Evolutionary conservation across 305 asterid genomes (phyloP).

Genomic region (Solanum hybrid): DNA sequence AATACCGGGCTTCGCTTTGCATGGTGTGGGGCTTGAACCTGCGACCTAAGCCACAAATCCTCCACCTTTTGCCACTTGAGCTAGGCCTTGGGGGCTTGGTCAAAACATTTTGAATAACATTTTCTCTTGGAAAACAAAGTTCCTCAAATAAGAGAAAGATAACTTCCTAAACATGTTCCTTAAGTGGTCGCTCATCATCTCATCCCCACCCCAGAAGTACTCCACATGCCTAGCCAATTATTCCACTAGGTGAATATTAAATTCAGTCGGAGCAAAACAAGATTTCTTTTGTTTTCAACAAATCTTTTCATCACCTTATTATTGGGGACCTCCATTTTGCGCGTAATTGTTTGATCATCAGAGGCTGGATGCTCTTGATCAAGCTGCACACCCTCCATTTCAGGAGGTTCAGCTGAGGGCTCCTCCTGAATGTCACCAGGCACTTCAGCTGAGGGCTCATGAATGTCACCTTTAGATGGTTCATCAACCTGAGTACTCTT

Average conservation of each 20-base stretch:
- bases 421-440: slow-evolving; percentile 30
- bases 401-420: slow-evolving; percentile 26
- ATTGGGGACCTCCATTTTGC: slow-evolving; percentile 86
- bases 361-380: slow-evolving; percentile 28
- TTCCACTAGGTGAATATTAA: neutral
- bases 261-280: neutral
- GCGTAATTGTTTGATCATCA: slow-evolving; percentile 40
- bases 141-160: neutral
- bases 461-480: neutral
- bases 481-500: neutral
- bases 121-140: neutral
- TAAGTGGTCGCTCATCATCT: neutral
- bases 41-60: too few species aligned
- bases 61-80: too few species aligned
- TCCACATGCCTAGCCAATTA: neutral
- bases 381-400: slow-evolving; percentile 36
- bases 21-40: too few species aligned
- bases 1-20: too few species aligned
- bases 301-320: slow-evolving; percentile 45
- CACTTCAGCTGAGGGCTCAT: neutral
- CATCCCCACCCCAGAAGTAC: neutral
- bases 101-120: neutral
- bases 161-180: neutral
- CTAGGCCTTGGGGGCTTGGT: neutral
- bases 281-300: neutral